Base-by-base conservation (phyloP, 1,284 basidiomycete species). In the Phellopilus nigrolimitatus region DNA sequence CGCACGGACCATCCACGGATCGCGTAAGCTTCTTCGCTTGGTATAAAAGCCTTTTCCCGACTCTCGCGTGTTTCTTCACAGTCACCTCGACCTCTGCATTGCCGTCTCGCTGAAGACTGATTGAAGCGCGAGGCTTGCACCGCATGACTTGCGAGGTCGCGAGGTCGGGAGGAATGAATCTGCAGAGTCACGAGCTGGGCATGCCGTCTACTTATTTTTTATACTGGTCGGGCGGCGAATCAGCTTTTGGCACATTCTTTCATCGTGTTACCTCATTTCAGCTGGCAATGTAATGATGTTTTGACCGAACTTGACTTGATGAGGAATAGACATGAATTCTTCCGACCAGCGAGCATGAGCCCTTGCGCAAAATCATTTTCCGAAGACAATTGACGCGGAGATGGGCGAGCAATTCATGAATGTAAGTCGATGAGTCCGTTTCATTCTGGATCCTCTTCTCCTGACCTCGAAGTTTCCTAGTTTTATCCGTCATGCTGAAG, bases 221-320 rank as follows among this genome's bases (percentile, higher is more conserved):
- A 63, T 56, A 77, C 66, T 68, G 78, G 74, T 70, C 62, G 66
- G 63, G 71, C 71, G 82, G 80, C 73, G 77, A 85, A 84, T 84
- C 82, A 83, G 82, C 69, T 75, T 69, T 70, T 74, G 78, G 65
- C 67, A 83, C 77, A 84, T 61, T 56, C 60, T 44, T 53, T 41
- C 45, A 44, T 44, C 17, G 24, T 28, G 25, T 25, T 12, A 3
- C 34, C 3, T 34, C 10, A 19, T 27, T 3, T 4, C 12, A 22
- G 3, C 12, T 41, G 22, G 17, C 19, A n/a, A 5, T 24, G 17
- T 22, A 6, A 41, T 3, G 13, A 41, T 41, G 3, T 4, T 44
- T 10, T 9, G 15, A 19, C 17, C 12, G 15, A 21, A 4, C n/a
- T n/a, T n/a, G n/a, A n/a, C n/a, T n/a, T n/a, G n/a, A n/a, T n/a